Base-by-base conservation (phyloP, 2,329 filamentous ascomycete species). In the Byssothecium circinans region DNA sequence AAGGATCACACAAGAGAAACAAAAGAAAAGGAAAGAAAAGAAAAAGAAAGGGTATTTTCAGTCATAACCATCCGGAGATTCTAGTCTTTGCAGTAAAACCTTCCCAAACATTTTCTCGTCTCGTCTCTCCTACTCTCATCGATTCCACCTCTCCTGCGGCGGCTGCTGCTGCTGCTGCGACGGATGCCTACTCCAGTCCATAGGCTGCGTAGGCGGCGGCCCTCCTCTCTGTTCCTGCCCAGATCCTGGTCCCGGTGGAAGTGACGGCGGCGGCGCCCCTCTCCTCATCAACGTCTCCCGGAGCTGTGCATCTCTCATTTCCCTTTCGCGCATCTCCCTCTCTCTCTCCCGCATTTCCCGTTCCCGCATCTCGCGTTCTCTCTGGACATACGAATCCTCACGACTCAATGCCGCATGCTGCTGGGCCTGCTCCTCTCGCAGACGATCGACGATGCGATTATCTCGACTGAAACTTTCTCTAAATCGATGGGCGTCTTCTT, bases 401-500 rank as follows among this genome's bases (percentile, higher is more conserved):
- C 55, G 56, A 10, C 53, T 52, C 45, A 62, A 49, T 1, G 51
- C 54, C 6, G 52, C 56, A 25, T 60, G 60, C 43, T 63, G 60
- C 43, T 63, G 61, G 22, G 52, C 56, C 12, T 67, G 64, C 41
- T 67, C 65, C 27, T 68, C 65, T 15, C 62, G 64, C 8, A 67
- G 58, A 20, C 64, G 64, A 4, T 66, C 63, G 14, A 60, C 52
- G 14, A 65, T 54, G 14, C 60, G 55, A 18, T 54, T 58, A 35
- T 61, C 58, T 34, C 54, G 62, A 22, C 55, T 54, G 25, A 61
- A 65, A 12, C 57, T 44, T 8, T 61, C 60, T 2, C 49, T 48
- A 35, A 57, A 62, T n/a, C 60, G 62, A 41, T 59, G 42, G 12
- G 57, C 53, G 27, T 68, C 67, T 30, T 69, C 65, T 19, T 56